Evolutionary conservation across 805 yeast genomes (phyloP), one percentile per base, ranked within the genome.

Genomic region (Candida easanensis): DNA sequence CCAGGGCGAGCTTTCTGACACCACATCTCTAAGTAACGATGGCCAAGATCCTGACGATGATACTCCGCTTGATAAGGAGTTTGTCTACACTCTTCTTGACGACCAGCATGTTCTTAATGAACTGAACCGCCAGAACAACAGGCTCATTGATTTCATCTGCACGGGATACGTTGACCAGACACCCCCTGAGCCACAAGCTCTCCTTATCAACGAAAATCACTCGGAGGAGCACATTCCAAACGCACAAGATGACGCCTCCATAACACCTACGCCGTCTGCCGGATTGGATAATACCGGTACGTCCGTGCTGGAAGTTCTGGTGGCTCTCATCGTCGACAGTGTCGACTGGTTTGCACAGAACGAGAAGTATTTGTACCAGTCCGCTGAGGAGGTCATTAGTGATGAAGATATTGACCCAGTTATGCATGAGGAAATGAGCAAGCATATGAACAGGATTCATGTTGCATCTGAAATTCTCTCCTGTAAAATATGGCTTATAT

Each of bases 401-500:
- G 50, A 42, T 4, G 27, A 21, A 23, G 55, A 49, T 2, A 11
- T 20, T 5, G 46, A 45, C 14, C 42, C 31, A 11, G 16, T 14
- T 9, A 6, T n/a, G 13, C 31, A 41, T 8, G 56, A 54, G 48
- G 60, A 46, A 48, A 37, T 45, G 42, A 46, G 41, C 33, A 47
- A 31, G 43, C 53, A 44, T 46, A 46, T 46, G 39, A 60, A 60
- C 39, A 49, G 70, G 44, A 74, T 83, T 4, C 80, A 77, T 46
- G 66, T 79, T 41, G 86, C 95, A 1, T 84, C 97, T 0, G 98
- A 91, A 58, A 84, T 93, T 16, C 72, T 93, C 38, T 79, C 90
- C 15, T 83, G 88, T 14, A 96, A 91, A 59, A 88, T 88, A 15
- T 89, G 97, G 97, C 79, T 93, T 3, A 71, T 93, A 26, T 84